These are phyloP conservation scores for Mycena venus DNA, from an alignment of 768 basidiomycete genomes.

Conservation along the genomic window DNA sequence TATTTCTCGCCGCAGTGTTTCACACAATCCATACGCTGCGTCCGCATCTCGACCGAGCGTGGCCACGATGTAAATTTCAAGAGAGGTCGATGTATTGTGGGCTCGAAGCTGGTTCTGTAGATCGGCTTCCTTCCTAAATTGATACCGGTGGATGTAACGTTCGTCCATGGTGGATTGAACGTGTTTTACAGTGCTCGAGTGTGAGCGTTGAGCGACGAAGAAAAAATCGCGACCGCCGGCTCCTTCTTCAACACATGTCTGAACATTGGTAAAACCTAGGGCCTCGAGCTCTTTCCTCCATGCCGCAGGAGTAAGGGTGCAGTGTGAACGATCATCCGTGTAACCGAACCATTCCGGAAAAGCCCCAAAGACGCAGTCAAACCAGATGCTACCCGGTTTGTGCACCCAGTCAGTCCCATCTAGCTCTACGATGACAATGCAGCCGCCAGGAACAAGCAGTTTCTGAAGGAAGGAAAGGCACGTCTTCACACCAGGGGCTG, in stretches of 20 bases:
- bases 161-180: not conserved
- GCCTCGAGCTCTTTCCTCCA: no score
- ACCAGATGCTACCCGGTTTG: no score
- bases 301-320: no score
- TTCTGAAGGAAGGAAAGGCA: not conserved
- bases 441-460: slow-evolving; percentile 6
- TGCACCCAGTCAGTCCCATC: slow-evolving; percentile 8
- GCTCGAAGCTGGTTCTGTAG: not conserved
- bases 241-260: no score
- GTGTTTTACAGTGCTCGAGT: no score
- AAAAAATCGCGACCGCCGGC: no score
- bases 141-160: not conserved
- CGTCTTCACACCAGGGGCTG: not conserved
- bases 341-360: no score
- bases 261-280: no score
- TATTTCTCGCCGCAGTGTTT: not conserved
- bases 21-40: slow-evolving; percentile 9
- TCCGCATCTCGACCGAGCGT: slow-evolving; percentile 2
- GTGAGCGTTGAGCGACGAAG: no score
- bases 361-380: no score
- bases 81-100: not conserved
- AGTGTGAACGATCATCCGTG: no score
- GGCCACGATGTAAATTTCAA: not conserved
- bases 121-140: slow-evolving; percentile 5
- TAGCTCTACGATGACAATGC: not conserved